Percentiles rank a stretch among this genome's conserved stretches.
Evolutionary conservation across 441 rosid species (phyloP).

Genomic region (Capsella rubella): DNA sequence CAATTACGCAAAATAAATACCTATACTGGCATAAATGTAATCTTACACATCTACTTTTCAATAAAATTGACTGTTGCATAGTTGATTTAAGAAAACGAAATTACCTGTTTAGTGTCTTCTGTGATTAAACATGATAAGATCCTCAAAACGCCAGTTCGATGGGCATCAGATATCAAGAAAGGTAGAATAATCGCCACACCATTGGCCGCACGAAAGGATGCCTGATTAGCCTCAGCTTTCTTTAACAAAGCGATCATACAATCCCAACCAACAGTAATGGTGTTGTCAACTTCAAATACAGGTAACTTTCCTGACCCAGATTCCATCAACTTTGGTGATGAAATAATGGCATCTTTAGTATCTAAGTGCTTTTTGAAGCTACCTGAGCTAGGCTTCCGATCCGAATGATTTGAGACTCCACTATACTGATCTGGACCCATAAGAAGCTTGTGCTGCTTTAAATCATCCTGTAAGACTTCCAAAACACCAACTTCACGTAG

Average conservation of each 20-base stretch:
- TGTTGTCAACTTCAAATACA: slow-evolving; percentile 87
- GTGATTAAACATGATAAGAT: slow-evolving; percentile 92
- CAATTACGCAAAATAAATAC: slow-evolving; percentile 22
- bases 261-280: slow-evolving; percentile 95
- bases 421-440: slow-evolving; percentile 71
- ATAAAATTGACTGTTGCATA: slow-evolving; percentile 9
- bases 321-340: slow-evolving; percentile 93
- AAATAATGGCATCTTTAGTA: slow-evolving; percentile 81
- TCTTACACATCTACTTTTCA: slow-evolving; percentile 2
- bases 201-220: slow-evolving; percentile 89
- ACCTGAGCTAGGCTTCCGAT: slow-evolving; percentile 76
- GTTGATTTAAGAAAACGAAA: slow-evolving; percentile 15
- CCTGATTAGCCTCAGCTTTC: slow-evolving; percentile 96
- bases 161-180: slow-evolving; percentile 79
- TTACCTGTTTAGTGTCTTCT: slow-evolving; percentile 92
- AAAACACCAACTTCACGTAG: slow-evolving; percentile 98
- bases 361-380: slow-evolving; percentile 92
- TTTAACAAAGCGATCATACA: slow-evolving; percentile 93
- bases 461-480: slow-evolving; percentile 94
- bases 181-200: slow-evolving; percentile 94
- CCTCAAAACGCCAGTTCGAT: slow-evolving; percentile 96
- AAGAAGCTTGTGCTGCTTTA: slow-evolving; percentile 97
- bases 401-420: slow-evolving; percentile 57
- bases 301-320: slow-evolving; percentile 82
- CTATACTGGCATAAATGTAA: slow-evolving; percentile 16